Conservation (phyloP, 1,284 basidiomycete genomes). For the Stereum hirsutum region DNA sequence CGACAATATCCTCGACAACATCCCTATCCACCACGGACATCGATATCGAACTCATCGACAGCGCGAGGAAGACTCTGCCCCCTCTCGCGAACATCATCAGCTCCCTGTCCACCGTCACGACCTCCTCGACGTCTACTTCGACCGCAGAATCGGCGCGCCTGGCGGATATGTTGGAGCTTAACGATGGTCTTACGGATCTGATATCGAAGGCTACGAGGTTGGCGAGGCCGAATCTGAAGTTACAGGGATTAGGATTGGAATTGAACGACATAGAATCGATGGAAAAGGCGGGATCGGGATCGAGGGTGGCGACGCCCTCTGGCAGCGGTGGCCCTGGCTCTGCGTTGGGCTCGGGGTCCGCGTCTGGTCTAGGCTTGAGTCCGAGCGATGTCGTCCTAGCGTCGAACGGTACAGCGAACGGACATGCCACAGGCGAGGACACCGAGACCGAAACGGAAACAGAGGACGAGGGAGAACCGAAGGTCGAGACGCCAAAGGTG, state of each 20-base stretch:
- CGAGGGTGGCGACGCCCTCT: conserved; percentile 5
- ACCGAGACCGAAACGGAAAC: conserved; percentile 13
- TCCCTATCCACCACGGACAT: conserved; percentile 12
- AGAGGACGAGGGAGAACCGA: conserved; percentile 31
- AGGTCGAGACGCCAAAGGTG: conserved; percentile 47
- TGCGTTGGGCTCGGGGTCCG: too few species aligned
- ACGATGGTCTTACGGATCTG: conserved; percentile 58
- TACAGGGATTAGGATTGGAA: conserved; percentile 41
- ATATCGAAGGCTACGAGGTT: conserved; percentile 32
- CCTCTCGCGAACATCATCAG: conserved; percentile 53
- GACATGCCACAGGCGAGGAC: conserved; percentile 14
- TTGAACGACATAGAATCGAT: conserved; percentile 12
- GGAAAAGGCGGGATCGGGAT: not conserved
- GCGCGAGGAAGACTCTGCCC: conserved; percentile 42
- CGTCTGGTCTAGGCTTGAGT: too few species aligned
- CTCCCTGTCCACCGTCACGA: too few species aligned
- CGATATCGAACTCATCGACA: conserved; percentile 31
- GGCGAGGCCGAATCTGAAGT: conserved; percentile 22
- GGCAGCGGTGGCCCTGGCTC: not conserved
- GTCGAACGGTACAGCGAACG: conserved; percentile 1
- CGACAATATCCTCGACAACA: conserved; percentile 14
- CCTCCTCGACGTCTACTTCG: too few species aligned
- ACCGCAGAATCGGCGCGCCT: conserved; percentile 38
- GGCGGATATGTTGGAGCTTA: conserved; percentile 61
- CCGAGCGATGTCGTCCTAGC: too few species aligned